Conservation (phyloP, 2,329 filamentous ascomycete genomes). For the Fusarium floridanum region DNA sequence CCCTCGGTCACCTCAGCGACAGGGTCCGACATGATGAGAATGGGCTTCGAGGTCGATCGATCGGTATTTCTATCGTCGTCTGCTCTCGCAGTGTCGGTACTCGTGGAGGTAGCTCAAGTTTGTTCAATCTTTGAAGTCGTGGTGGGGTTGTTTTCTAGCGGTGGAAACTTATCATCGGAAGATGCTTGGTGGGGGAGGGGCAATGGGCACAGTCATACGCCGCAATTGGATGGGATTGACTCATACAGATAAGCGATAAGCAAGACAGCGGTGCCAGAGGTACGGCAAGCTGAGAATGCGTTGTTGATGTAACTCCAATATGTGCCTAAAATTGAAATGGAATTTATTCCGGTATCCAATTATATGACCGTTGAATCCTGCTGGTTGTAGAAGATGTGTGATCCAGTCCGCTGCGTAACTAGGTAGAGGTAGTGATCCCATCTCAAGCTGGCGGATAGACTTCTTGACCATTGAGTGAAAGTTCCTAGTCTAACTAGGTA, state of each 20-base stretch:
- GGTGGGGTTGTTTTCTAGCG: slow-evolving; percentile 46
- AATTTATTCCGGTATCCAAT: neutral
- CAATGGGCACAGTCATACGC: slow-evolving; percentile 24
- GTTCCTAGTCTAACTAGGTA: neutral
- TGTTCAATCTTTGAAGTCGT: slow-evolving; percentile 38
- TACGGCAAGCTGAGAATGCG: neutral
- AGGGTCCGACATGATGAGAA: slow-evolving; percentile 42
- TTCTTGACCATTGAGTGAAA: neutral
- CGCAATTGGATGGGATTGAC: slow-evolving; percentile 31
- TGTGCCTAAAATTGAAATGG: neutral
- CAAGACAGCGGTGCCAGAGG: neutral
- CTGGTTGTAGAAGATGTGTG: neutral
- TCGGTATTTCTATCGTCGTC: slow-evolving; percentile 3
- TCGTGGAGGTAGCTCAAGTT: slow-evolving; percentile 2
- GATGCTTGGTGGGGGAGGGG: slow-evolving; percentile 42
- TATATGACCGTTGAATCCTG: neutral
- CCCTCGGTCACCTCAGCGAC: slow-evolving; percentile 46
- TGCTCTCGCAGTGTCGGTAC: slow-evolving; percentile 2
- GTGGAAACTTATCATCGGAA: slow-evolving; percentile 39
- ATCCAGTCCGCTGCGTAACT: neutral
- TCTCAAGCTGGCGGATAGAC: neutral
- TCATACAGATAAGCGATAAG: slow-evolving; percentile 35
- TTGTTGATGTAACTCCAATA: neutral
- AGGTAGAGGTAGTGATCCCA: too few species aligned
- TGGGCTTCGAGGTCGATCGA: slow-evolving; percentile 4